Evolutionary conservation across 176 grass and related monocot species (phyloP).

Genomic region (Paspalum notatum): DNA sequence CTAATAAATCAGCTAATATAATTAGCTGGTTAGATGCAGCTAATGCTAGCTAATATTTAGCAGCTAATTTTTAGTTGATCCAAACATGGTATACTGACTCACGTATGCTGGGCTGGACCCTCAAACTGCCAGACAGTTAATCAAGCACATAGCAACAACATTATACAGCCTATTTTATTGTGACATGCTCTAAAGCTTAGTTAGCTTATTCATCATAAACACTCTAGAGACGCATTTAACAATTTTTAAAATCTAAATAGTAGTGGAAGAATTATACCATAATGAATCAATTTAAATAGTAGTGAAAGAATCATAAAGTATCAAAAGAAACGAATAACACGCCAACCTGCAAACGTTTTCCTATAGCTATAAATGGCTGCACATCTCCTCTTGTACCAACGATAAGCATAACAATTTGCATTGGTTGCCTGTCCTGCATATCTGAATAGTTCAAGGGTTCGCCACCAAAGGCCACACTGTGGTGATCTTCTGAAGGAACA

Average conservation of each 20-base stretch:
- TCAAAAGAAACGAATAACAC: slow-evolving; percentile 9
- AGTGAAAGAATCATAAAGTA: slow-evolving; percentile 12
- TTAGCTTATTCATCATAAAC: slow-evolving; percentile 11
- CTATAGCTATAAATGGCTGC: slow-evolving; percentile 90
- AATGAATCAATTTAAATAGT: neutral
- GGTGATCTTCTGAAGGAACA: slow-evolving; percentile 39
- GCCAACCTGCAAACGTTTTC: slow-evolving; percentile 75
- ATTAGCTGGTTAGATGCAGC: too few relatives aligned
- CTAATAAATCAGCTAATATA: too few relatives aligned
- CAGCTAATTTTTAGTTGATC: too few relatives aligned
- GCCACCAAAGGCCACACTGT: slow-evolving; percentile 36
- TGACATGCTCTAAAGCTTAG: neutral
- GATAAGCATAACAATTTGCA: slow-evolving; percentile 89
- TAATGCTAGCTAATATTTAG: too few relatives aligned
- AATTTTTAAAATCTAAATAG: neutral
- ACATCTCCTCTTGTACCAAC: slow-evolving; percentile 87
- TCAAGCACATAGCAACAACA: neutral
- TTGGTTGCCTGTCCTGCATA: slow-evolving; percentile 52
- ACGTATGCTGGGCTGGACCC: neutral
- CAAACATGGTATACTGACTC: neutral
- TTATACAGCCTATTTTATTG: neutral
- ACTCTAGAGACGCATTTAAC: neutral
- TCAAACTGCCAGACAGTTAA: neutral
- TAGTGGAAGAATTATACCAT: neutral
- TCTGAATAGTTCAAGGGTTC: slow-evolving; percentile 45